Evolutionary conservation across 1,284 basidiomycete genomes (phyloP), one percentile per base, ranked within the genome.

Genomic region (Schizophyllum amplum): DNA sequence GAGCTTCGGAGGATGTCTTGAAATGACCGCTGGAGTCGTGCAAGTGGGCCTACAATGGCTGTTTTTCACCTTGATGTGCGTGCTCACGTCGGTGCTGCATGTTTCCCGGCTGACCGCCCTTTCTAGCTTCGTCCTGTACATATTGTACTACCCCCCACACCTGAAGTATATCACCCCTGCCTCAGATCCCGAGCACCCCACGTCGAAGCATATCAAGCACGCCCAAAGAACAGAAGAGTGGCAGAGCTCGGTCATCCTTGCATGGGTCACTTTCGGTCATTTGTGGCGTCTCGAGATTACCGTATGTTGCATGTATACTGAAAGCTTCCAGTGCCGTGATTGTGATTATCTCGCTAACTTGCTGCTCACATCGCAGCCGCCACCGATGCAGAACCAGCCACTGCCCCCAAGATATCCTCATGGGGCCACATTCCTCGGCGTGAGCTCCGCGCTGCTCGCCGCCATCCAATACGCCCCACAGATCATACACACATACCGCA

Each of bases 401-500:
- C 72, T 76, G 4, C 70, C 71, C 3, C 61, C 61, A 2, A 53
- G 62, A 21, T 60, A 71, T 42, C 67, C 67, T 20, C 62, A 64
- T 47, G 95, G 94, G 86, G 92, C 94, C 1, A 87, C 87, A 0
- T 90, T 95, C 72, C 81, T 96, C 6, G 94, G 94, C 15, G 74
- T 96, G n/a, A 81, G 84, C 0, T 90, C 90, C 2, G 87, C 90
- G 1, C 22, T 84, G 0, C 81, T 96, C 2, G 89, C 94, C 0
- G 81, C 83, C 0, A 74, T 89, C 21, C 94, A 98, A 70, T 98
- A 97, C 66, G 78, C 86, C 0, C 95, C 94, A 0, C 95, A 98
- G 69, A 79, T 98, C 47, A 65, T 81, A 23, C 84, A 89, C 63
- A 98, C 95, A 1, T 94, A 87, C 64, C 73, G 75, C 5, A 74